These are phyloP conservation scores for Borealophlyctis nickersoniae DNA, from an alignment of 192 early-diverging fungal species.

Conservation along the genomic window DNA sequence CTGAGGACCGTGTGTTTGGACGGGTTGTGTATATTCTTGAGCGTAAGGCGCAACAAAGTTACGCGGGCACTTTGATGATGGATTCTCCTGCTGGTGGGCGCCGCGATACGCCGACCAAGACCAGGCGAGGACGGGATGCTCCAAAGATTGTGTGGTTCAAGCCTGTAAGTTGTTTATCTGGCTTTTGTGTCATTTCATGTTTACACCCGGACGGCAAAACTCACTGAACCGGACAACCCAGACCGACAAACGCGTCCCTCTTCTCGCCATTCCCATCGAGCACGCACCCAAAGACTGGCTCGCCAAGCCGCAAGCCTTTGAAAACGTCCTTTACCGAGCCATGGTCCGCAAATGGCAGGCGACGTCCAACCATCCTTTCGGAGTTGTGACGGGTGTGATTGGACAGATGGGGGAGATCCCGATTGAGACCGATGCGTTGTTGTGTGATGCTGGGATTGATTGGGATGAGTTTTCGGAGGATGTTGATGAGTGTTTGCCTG, in stretches of 20 bases:
- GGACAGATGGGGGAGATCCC: conserved; percentile 76
- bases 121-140: conserved; percentile 38
- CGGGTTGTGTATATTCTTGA: conserved; percentile 49
- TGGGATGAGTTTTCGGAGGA: conserved; percentile 71
- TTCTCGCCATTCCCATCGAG: conserved; percentile 73
- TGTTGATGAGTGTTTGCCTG: conserved; percentile 74
- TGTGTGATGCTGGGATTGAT: conserved; percentile 78
- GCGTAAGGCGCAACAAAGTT: conserved; percentile 18
- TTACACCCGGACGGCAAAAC: not conserved
- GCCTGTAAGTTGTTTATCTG: conserved; percentile 52
- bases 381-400: conserved; percentile 65
- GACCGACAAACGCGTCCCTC: conserved; percentile 74
- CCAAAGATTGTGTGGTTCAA: conserved; percentile 71
- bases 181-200: conserved; percentile 9
- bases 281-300: conserved; percentile 69
- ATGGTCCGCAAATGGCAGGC: conserved; percentile 71
- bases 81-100: conserved; percentile 24
- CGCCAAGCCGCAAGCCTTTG: conserved; percentile 54
- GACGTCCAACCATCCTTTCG: conserved; percentile 69
- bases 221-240: conserved; percentile 12
- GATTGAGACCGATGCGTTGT: conserved; percentile 74
- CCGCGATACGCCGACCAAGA: conserved; percentile 29
- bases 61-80: conserved; percentile 44
- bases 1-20: conserved; percentile 36
- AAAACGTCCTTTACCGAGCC: conserved; percentile 53